Evolutionary conservation across 805 yeast genomes (phyloP).

Genomic region (Hermanozyma aechmeae): DNA sequence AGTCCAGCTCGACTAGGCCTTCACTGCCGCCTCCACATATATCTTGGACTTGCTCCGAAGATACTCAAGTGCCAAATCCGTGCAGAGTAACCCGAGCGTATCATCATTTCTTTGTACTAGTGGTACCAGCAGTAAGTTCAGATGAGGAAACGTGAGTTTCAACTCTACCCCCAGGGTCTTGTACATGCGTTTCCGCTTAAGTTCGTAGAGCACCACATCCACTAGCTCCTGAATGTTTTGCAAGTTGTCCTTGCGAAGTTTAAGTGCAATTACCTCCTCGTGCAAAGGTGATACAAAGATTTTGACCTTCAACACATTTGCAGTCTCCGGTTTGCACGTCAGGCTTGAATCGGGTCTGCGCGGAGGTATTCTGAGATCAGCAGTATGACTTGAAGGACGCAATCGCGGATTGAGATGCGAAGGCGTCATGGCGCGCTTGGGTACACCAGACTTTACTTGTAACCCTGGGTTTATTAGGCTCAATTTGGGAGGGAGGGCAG

Average conservation of each 20-base stretch:
- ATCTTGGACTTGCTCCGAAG: constrained; percentile 12
- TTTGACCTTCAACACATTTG: constrained; percentile 8
- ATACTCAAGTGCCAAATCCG: constrained; percentile 12
- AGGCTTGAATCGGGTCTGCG: too few relatives aligned
- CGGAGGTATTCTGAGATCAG: too few relatives aligned
- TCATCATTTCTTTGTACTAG: constrained; percentile 4
- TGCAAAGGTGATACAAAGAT: constrained; percentile 6
- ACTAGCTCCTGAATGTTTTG: constrained; percentile 7
- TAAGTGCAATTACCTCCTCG: constrained; percentile 12
- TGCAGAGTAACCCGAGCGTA: constrained; percentile 1
- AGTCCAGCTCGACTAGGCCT: background rate
- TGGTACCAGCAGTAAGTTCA: constrained; percentile 4
- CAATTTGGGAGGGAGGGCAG: too few relatives aligned
- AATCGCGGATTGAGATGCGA: too few relatives aligned
- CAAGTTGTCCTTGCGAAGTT: constrained; percentile 7
- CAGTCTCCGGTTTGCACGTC: too few relatives aligned
- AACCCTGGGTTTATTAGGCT: too few relatives aligned
- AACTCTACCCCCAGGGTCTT: constrained; percentile 3
- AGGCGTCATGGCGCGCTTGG: too few relatives aligned
- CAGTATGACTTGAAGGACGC: too few relatives aligned
- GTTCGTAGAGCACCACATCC: constrained; percentile 6
- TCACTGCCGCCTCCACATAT: constrained; percentile 11
- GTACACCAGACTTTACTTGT: too few relatives aligned
- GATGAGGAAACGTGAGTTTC: constrained; percentile 6
- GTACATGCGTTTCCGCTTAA: constrained; percentile 2